These are phyloP conservation scores for Paraphoma chrysanthemicola DNA, from an alignment of 2,329 filamentous ascomycete species.

Conservation along the genomic window DNA sequence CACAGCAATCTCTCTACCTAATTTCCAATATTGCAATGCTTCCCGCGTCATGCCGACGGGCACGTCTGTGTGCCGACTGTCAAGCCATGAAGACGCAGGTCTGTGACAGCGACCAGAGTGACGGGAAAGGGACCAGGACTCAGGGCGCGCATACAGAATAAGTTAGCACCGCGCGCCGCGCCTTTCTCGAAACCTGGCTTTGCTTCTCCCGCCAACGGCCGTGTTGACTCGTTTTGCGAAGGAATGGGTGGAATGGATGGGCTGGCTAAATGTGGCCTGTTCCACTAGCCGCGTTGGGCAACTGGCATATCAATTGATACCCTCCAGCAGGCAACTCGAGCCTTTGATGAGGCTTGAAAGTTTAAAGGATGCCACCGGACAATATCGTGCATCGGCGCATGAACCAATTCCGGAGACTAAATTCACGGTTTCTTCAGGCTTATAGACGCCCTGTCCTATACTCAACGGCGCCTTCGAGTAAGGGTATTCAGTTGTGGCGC, in stretches of 20 bases:
- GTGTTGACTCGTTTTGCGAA: slow-evolving; percentile 19
- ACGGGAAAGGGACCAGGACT: slow-evolving; percentile 16
- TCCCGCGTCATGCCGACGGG: slow-evolving; percentile 13
- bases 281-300: slow-evolving; percentile 30
- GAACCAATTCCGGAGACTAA: slow-evolving; percentile 35
- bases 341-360: slow-evolving; percentile 41
- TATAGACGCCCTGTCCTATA: slow-evolving; percentile 39
- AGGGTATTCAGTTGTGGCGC: slow-evolving; percentile 34
- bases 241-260: slow-evolving; percentile 23
- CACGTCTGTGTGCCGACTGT: slow-evolving; percentile 10
- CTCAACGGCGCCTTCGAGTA: slow-evolving; percentile 32
- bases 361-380: slow-evolving; percentile 29
- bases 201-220: slow-evolving; percentile 26
- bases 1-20: slow-evolving; percentile 8
- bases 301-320: slow-evolving; percentile 26
- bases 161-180: slow-evolving; percentile 21
- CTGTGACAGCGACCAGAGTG: slow-evolving; percentile 13
- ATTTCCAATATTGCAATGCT: slow-evolving; percentile 12
- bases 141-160: slow-evolving; percentile 5
- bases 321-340: slow-evolving; percentile 18
- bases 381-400: slow-evolving; percentile 41
- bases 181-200: slow-evolving; percentile 35
- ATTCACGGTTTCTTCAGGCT: slow-evolving; percentile 15
- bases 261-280: slow-evolving; percentile 28
- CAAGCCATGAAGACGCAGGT: slow-evolving; percentile 15